Conservation (phyloP, 257 asterid genomes). For the Striga asiatica region DNA sequence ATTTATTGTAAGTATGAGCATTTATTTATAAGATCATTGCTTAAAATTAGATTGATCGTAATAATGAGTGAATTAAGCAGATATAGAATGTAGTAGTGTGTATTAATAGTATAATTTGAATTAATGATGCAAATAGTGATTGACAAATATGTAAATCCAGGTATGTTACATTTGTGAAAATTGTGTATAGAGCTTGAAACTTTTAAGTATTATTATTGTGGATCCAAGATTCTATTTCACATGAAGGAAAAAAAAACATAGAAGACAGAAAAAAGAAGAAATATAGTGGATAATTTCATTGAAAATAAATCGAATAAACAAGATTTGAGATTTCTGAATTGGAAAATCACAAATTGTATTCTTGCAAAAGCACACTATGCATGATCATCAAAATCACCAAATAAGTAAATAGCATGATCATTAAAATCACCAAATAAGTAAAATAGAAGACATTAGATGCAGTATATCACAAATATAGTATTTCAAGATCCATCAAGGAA, state of each 20-base stretch:
- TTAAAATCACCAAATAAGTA: background rate
- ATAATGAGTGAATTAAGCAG: background rate
- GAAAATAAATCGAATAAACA: background rate
- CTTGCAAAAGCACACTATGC: background rate
- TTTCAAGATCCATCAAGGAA: background rate
- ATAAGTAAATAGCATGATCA: background rate
- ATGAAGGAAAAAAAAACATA: background rate
- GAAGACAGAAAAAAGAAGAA: background rate
- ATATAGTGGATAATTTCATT: background rate
- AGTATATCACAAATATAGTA: background rate
- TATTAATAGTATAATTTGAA: background rate
- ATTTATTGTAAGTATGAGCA: background rate
- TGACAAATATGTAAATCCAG: background rate
- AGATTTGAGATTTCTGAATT: background rate
- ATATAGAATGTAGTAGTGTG: background rate
- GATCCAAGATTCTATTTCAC: background rate
- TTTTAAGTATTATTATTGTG: too few species aligned
- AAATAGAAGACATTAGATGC: background rate
- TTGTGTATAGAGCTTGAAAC: too few species aligned
- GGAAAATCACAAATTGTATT: background rate
- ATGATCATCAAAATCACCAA: background rate
- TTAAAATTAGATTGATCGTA: background rate
- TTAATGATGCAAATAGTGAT: background rate
- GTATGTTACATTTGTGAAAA: too few species aligned
- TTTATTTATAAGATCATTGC: background rate